Percentiles rank a stretch among this genome's conserved stretches.
phyloP scores from a whole-genome alignment of 2,329 filamentous ascomycete genomes.

The Monilinia aucupariae region DNA sequence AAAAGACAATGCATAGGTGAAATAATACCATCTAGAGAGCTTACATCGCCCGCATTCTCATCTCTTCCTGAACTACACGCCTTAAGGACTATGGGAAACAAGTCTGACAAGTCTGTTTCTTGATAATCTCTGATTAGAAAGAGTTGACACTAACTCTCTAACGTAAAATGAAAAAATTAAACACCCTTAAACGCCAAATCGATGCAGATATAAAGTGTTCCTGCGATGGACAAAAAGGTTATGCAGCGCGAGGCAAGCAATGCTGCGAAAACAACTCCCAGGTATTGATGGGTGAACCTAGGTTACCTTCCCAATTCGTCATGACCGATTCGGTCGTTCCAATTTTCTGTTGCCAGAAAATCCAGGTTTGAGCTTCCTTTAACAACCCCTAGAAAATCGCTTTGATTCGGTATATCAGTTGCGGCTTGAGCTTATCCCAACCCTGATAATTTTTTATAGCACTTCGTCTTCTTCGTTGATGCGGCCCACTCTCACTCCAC shows the following conservation, averaged over 20 bases:
- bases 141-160: slow-evolving; percentile 3
- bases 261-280: slow-evolving; percentile 11
- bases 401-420: neutral
- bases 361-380: neutral
- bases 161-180: neutral
- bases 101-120: slow-evolving; percentile 11
- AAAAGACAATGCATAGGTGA: neutral
- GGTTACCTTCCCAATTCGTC: slow-evolving; percentile 1
- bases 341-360: neutral
- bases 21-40: neutral
- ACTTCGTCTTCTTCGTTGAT: slow-evolving; percentile 35
- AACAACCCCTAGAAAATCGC: neutral
- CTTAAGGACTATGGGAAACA: neutral
- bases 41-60: neutral
- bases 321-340: neutral
- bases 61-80: neutral
- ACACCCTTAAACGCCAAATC: neutral
- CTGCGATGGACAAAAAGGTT: neutral
- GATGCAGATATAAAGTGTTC: slow-evolving; percentile 1
- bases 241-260: slow-evolving; percentile 3
- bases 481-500: slow-evolving; percentile 26
- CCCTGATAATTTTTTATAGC: slow-evolving; percentile 18
- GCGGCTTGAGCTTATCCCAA: neutral
- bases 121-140: slow-evolving; percentile 7
- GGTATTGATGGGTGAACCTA: neutral